Evolutionary conservation across 1,139 yeast genomes (phyloP), one percentile per base, ranked within the genome.

Genomic region (Zygoascus hellenicus): DNA sequence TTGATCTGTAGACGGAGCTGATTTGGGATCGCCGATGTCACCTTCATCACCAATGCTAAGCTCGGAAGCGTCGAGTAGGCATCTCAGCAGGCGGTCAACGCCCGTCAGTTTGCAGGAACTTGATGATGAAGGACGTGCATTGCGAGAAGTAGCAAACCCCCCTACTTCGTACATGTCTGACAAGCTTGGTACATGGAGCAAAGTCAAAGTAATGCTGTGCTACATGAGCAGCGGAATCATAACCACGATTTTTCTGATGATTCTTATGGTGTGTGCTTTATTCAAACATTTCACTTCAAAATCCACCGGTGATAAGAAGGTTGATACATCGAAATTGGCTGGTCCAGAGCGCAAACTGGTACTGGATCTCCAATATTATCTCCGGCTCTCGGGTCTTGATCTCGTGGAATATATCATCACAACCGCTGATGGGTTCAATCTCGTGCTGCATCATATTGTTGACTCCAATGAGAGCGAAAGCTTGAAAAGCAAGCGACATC

Each of bases 351-450:
- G 29, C 10, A 43, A 39, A 48, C 64, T 76, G 17, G 68, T 67
- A 1, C 68, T 75, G 9, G 79, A 80, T 52, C 65, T 89, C 46
- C 63, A 75, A 22, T 87, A 85, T 61, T 90, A 89, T 61, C 80
- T 83, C 10, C 67, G 70, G 42, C 72, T 80, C 41, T 67, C 81
- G 49, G 83, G 80, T 1, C 68, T 85, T 29, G 81, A 76, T 29
- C 69, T 88, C 36, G 76, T 74, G 48, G 81, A 76, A 49, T 78
- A 77, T 59, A 72, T 71, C 17, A 72, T 89, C 2, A 70, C 76
- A 6, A 90, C 97, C 0, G 69, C 72, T n/a, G 97, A 92, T 65
- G 96, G 96, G 1, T 89, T 77, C 62, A 70, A 78, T 1, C 66
- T 92, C 22, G 71, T 74, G 0, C 63, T 90, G 42, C 83, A 87